A percentile compares a stretch with the other conserved stretches of the same genome.
Evolutionary conservation across 2,329 filamentous ascomycete genomes (phyloP).

Genomic region (Blastomyces parvus): DNA sequence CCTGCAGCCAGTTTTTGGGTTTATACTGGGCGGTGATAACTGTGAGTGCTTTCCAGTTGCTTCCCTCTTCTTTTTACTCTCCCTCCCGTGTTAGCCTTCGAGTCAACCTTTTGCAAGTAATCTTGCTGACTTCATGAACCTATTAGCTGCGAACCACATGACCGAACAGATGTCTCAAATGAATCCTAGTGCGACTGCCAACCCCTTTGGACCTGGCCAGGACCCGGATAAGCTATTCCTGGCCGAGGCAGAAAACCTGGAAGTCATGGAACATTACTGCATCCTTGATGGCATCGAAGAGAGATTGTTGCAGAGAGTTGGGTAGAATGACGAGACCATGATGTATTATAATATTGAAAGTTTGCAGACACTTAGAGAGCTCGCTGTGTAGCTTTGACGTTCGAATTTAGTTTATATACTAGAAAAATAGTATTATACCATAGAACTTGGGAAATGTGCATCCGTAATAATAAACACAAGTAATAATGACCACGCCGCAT

Average conservation of each 20-base stretch:
- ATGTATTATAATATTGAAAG: conserved; percentile 2
- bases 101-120: background rate
- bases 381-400: background rate
- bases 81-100: background rate
- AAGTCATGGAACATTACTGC: conserved; percentile 88
- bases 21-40: conserved; percentile 91
- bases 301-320: conserved; percentile 55
- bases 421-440: background rate
- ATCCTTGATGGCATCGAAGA: conserved; percentile 83
- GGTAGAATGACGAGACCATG: conserved; percentile 12
- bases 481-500: background rate
- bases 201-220: conserved; percentile 84
- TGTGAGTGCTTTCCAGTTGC: conserved; percentile 47
- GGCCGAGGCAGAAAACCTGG: conserved; percentile 87
- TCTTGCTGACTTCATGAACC: background rate
- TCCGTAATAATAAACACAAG: background rate
- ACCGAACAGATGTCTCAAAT: conserved; percentile 71
- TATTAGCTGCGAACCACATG: conserved; percentile 79
- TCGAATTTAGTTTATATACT: background rate
- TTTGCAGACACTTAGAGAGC: background rate
- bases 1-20: conserved; percentile 92
- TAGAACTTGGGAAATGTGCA: background rate
- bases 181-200: conserved; percentile 53
- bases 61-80: conserved; percentile 8
- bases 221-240: conserved; percentile 94